These are phyloP conservation scores for Asterochloris sp. DNA, from an alignment of 139 green algal species.

Conservation along the genomic window DNA sequence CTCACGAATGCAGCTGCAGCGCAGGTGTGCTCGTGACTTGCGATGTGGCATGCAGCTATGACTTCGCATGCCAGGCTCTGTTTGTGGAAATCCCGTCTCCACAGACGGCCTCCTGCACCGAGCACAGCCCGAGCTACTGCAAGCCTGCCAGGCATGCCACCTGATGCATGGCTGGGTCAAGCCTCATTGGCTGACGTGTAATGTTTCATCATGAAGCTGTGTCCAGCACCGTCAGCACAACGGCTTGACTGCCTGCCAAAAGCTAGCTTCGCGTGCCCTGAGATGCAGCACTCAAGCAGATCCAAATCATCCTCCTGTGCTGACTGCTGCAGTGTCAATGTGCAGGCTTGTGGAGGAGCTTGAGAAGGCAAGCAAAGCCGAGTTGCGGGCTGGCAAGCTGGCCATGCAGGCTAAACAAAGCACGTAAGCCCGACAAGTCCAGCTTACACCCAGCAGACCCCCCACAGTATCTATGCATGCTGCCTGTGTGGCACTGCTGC, in stretches of 20 bases:
- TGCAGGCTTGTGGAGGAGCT: constrained; percentile 2
- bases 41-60: no score
- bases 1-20: constrained; percentile 10
- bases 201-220: not conserved
- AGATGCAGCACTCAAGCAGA: not conserved
- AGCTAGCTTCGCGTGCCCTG: not conserved
- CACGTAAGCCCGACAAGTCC: no score
- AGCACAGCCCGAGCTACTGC: not conserved
- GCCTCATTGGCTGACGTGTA: not conserved
- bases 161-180: not conserved
- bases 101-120: not conserved
- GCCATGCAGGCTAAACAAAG: not conserved
- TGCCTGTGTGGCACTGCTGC: no score
- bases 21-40: not conserved
- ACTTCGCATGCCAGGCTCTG: no score
- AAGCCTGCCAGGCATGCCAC: not conserved
- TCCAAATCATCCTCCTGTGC: not conserved
- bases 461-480: no score
- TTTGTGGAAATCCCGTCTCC: no score
- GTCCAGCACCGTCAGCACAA: not conserved
- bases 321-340: not conserved
- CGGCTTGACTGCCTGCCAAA: not conserved
- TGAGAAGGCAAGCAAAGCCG: not conserved
- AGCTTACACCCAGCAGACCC: no score
- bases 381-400: constrained; percentile 1